Conservation (phyloP, 2,329 filamentous ascomycete genomes). For the Botryotinia narcissicola region DNA sequence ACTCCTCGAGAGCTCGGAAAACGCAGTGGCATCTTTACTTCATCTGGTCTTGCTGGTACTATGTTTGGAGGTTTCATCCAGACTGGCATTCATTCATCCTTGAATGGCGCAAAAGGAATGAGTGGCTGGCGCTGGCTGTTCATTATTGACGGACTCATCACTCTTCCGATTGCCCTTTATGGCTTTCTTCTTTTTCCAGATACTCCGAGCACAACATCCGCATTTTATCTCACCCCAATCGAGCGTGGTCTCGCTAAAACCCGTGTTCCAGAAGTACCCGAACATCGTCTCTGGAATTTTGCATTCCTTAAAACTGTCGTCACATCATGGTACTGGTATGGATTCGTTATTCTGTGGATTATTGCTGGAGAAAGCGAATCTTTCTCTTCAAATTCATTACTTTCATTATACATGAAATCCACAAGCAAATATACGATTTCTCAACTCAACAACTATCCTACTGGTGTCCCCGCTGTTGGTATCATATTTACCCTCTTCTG, state of each 20-base stretch:
- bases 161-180: constrained; percentile 54
- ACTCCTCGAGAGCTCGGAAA: constrained; percentile 60
- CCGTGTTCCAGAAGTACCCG: constrained; percentile 44
- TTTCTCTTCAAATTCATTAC: constrained; percentile 62
- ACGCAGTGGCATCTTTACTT: constrained; percentile 59
- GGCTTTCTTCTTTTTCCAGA: constrained; percentile 50
- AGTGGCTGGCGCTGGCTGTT: constrained; percentile 54
- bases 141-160: constrained; percentile 54
- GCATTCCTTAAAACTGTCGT: constrained; percentile 55
- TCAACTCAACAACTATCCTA: constrained; percentile 54
- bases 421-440: constrained; percentile 46
- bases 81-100: constrained; percentile 39
- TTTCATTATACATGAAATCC: constrained; percentile 50
- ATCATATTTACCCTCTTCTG: constrained; percentile 60
- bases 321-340: constrained; percentile 62
- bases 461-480: constrained; percentile 51
- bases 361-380: constrained; percentile 71
- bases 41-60: constrained; percentile 57
- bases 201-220: constrained; percentile 43
- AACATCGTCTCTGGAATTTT: constrained; percentile 45
- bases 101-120: constrained; percentile 46
- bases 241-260: constrained; percentile 46
- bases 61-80: constrained; percentile 64
- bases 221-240: constrained; percentile 43
- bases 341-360: constrained; percentile 65